phyloP scores from a whole-genome alignment of 352 stramenopile species.

The Phytophthora megakarya region DNA sequence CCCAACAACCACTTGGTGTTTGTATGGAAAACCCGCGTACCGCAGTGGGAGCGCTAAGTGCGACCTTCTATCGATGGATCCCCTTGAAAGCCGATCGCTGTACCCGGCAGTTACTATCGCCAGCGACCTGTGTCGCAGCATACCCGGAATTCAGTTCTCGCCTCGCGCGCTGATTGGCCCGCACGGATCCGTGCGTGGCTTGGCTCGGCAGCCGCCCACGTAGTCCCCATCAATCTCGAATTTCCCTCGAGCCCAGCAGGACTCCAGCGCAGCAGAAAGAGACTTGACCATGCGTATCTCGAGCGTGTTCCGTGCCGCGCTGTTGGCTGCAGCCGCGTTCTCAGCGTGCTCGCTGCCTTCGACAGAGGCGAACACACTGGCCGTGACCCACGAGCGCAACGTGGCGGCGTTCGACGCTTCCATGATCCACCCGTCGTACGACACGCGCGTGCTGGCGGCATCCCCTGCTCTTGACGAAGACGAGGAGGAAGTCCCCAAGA shows the following conservation, averaged over 20 bases:
- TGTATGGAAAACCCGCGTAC: constrained; percentile 23
- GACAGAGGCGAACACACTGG: constrained; percentile 24
- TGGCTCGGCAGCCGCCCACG: constrained; percentile 33
- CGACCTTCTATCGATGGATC: constrained; percentile 5
- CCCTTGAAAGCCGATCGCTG: constrained; percentile 4
- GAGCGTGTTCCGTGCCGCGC: constrained; percentile 50
- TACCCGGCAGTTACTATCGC: neutral
- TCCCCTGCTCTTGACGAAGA: constrained; percentile 25
- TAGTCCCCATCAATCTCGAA: constrained; percentile 58
- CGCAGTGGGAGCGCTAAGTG: neutral
- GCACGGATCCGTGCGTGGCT: constrained; percentile 12
- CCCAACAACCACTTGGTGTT: constrained; percentile 33
- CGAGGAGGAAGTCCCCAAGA: constrained; percentile 35
- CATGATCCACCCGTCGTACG: constrained; percentile 32
- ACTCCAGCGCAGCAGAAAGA: constrained; percentile 17
- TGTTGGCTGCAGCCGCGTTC: constrained; percentile 56
- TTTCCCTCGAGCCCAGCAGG: constrained; percentile 50
- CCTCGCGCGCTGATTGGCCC: constrained; percentile 39
- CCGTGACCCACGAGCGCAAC: constrained; percentile 12
- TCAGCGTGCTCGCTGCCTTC: constrained; percentile 42
- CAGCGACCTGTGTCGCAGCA: constrained; percentile 11
- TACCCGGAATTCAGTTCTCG: constrained; percentile 31
- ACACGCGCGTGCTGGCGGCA: constrained; percentile 39
- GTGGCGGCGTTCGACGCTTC: constrained; percentile 34
- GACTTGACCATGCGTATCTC: constrained; percentile 59